Percentiles rank a stretch among this genome's conserved stretches.
phyloP scores from a whole-genome alignment of 2,329 filamentous ascomycete genomes.

The Neophaeococcomyces mojaviensis region DNA sequence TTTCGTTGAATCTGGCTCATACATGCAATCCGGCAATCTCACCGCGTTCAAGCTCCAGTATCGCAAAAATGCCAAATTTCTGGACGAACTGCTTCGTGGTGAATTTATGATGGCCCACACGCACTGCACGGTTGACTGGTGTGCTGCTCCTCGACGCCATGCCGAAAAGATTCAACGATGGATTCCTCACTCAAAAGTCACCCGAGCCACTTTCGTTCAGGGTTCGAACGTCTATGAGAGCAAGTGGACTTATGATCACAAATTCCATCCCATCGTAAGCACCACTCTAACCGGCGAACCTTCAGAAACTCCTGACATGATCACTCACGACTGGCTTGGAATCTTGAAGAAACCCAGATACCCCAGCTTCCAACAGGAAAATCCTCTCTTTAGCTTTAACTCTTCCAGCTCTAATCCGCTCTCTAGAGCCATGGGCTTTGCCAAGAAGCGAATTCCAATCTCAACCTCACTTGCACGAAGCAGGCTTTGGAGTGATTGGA shows the following conservation, averaged over 20 bases:
- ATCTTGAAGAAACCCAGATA: slow-evolving; percentile 38
- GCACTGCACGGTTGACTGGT: slow-evolving; percentile 49
- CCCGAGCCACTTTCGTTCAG: slow-evolving; percentile 48
- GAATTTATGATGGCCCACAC: slow-evolving; percentile 49
- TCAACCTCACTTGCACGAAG: slow-evolving; percentile 44
- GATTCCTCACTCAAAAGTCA: slow-evolving; percentile 50
- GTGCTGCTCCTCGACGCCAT: slow-evolving; percentile 43
- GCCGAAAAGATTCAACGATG: slow-evolving; percentile 45
- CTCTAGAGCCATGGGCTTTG: slow-evolving; percentile 28
- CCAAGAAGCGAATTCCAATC: slow-evolving; percentile 32
- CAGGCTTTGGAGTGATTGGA: slow-evolving; percentile 45
- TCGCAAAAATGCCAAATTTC: slow-evolving; percentile 46
- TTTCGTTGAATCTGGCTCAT: slow-evolving; percentile 47
- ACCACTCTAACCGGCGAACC: slow-evolving; percentile 44
- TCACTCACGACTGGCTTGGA: slow-evolving; percentile 40
- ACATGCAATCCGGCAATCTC: slow-evolving; percentile 45
- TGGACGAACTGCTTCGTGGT: slow-evolving; percentile 49
- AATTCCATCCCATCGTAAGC: slow-evolving; percentile 41
- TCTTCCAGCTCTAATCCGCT: slow-evolving; percentile 29
- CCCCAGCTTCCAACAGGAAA: slow-evolving; percentile 42
- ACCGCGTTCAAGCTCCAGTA: slow-evolving; percentile 50
- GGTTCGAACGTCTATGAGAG: slow-evolving; percentile 47
- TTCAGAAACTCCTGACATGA: slow-evolving; percentile 49
- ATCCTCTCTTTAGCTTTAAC: slow-evolving; percentile 45
- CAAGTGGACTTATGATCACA: slow-evolving; percentile 43